Conservation (phyloP, 176 grass and related monocot genomes). For the Guadua angustifolia region DNA sequence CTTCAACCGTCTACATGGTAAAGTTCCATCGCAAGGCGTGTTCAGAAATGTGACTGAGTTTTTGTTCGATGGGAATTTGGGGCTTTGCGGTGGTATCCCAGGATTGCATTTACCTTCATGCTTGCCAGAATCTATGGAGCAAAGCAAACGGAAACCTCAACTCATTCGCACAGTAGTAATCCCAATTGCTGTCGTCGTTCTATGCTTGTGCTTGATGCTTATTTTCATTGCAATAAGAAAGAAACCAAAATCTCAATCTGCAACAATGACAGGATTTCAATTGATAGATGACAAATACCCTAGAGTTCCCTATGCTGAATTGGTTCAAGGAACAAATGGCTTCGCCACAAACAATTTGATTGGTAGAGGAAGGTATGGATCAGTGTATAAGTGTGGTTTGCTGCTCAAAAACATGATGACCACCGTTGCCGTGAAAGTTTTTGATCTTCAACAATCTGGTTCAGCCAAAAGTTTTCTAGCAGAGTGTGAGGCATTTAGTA, state of each 20-base stretch:
- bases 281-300: not conserved
- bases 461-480: conserved; percentile 46
- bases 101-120: conserved; percentile 44
- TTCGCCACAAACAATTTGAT: too few relatives aligned
- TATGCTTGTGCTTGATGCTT: not conserved
- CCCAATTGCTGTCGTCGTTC: not conserved
- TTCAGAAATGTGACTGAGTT: conserved; percentile 49
- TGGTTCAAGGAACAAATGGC: too few relatives aligned
- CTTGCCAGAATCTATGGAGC: too few relatives aligned
- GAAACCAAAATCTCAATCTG: too few relatives aligned
- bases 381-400: too few relatives aligned
- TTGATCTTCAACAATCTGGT: conserved; percentile 46
- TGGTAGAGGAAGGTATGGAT: too few relatives aligned
- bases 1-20: conserved; percentile 51
- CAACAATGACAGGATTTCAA: too few relatives aligned
- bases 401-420: not conserved
- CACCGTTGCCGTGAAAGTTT: conserved; percentile 51
- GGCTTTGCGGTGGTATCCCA: conserved; percentile 48
- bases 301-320: conserved; percentile 34
- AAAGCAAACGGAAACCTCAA: not conserved
- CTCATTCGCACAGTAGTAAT: not conserved
- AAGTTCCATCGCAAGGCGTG: conserved; percentile 45
- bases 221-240: too few relatives aligned
- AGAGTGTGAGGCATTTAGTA: conserved; percentile 50
- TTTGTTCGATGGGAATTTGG: conserved; percentile 41